Evolutionary conservation across 768 basidiomycete genomes (phyloP), one percentile per base, ranked within the genome.

Genomic region (Scleroderma bovista): DNA sequence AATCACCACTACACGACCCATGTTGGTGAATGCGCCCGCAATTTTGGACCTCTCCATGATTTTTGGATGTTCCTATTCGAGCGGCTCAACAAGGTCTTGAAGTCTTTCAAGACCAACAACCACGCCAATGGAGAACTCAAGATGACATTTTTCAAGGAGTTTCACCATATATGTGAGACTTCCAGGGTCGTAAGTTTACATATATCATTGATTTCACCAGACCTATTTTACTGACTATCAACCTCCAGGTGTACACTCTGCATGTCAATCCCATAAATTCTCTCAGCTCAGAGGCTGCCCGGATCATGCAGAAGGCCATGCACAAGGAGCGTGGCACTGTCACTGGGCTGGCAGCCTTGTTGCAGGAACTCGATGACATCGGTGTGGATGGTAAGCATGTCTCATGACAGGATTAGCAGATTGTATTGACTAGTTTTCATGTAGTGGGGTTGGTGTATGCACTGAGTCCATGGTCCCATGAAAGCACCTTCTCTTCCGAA

Each of bases 1-100:
- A n/a, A n/a, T n/a, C n/a, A n/a, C n/a, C n/a, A n/a, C n/a, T n/a
- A n/a, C n/a, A n/a, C n/a, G n/a, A n/a, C n/a, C n/a, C n/a, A n/a
- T n/a, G n/a, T n/a, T n/a, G n/a, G 26, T 29, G 26, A 29, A 5
- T 29, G 26, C 26, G 9, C 26, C 26, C 26, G 9, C 9, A 29
- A 29, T 9, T 29, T 29, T 29, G 26, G 26, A 4, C 26, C 9
- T 4, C 9, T 29, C 4, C 26, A 29, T 29, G 26, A 29, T 29
- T 29, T 29, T 9, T 29, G 26, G 26, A 29, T 29, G 26, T 29
- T 29, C 9, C 9, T 29, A 29, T 29, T 29, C 9, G 26, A 29
- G 26, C 51, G 61, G 0, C 47, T 72, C 1, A 72, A 72, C 52
- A 68, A 67, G 24, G 59, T 70, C 2, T 48, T 71, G 6, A 72